Base-by-base conservation (phyloP, 345 rosid genomes). In the Pugionium cornutum region DNA sequence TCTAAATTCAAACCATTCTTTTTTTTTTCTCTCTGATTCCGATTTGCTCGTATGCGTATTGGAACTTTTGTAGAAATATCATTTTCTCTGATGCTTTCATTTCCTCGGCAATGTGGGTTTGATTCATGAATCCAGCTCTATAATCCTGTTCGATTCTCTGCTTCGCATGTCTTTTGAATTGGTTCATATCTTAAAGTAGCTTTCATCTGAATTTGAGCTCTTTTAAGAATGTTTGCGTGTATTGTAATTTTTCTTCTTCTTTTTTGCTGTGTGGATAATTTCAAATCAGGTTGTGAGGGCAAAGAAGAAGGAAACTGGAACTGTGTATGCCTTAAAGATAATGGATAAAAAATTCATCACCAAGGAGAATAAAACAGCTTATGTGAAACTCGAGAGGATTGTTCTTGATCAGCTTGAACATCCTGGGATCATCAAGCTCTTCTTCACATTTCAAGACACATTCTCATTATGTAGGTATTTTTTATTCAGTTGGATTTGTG, bases 271-370 rank as follows among this genome's bases (percentile, higher is more conserved):
- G 18, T 18, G 18, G 18, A 18, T 18, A 18, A 18, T 18, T 18
- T 18, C 18, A 61, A 45, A 47, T 77, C 78, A 94, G 99, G 99
- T 90, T 63, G 99, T 94, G 59, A 81, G 97, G 70, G 97, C 97
- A 9, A 95, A 83, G 84, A 95, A 83, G 86, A 91, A 89, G 57
- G 97, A 91, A 48, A 76, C 88, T 4, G 97, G 97, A 73, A 63
- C 67, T 46, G 84, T 94, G 56, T 94, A 84, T 56, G 99, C 99
- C 5, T 81, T 94, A 82, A 94, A 94, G 83, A 91, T 94, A 53
- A 95, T 95, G 99, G 99, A 95, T 80, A 94, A 94, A 74, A 94
- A 91, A 52, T 94, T 94, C 62, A 91, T 94, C 68, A 88, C 99
- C 66, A 91, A 91, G 75, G 99, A 94, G 84, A 91, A 91, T 77